Conservation (phyloP, 2,329 filamentous ascomycete species). For the Triangularia verruculosa region DNA sequence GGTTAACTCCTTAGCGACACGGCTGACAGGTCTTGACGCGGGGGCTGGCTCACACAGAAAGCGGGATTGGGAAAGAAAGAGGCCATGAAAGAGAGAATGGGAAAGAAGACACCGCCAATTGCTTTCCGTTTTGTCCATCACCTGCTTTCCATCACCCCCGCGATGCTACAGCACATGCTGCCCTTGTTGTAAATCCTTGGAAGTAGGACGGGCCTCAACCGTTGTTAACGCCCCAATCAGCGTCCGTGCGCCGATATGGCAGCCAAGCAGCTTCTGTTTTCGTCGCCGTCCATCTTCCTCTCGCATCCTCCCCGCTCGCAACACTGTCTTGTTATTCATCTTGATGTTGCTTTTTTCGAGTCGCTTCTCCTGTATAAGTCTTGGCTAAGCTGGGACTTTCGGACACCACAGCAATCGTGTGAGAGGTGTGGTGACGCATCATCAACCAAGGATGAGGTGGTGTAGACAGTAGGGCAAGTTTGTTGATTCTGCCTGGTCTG, state of each 20-base stretch:
- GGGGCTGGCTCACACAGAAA: not conserved
- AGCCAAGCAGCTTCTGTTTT: not conserved
- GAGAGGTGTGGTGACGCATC: not conserved
- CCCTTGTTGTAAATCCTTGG: conserved; percentile 3
- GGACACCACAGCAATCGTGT: too few relatives aligned
- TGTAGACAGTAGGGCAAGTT: too few relatives aligned
- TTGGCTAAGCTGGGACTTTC: conserved; percentile 1
- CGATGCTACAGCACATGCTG: conserved; percentile 2
- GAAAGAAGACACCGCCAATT: not conserved
- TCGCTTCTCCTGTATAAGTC: not conserved
- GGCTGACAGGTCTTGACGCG: conserved; percentile 1
- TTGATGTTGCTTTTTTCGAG: not conserved
- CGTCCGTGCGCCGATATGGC: conserved; percentile 2
- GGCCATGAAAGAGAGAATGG: not conserved
- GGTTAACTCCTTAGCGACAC: not conserved
- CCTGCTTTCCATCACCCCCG: conserved; percentile 3
- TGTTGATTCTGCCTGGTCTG: not conserved
- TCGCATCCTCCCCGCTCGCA: not conserved
- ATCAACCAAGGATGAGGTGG: not conserved
- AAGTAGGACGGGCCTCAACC: conserved; percentile 1
- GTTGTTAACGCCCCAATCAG: not conserved
- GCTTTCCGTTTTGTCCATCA: not conserved
- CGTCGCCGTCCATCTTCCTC: not conserved
- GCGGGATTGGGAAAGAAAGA: not conserved
- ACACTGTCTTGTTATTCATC: not conserved